Base-by-base conservation (phyloP, 2,329 filamentous ascomycete species). In the Aschersonia sp. region DNA sequence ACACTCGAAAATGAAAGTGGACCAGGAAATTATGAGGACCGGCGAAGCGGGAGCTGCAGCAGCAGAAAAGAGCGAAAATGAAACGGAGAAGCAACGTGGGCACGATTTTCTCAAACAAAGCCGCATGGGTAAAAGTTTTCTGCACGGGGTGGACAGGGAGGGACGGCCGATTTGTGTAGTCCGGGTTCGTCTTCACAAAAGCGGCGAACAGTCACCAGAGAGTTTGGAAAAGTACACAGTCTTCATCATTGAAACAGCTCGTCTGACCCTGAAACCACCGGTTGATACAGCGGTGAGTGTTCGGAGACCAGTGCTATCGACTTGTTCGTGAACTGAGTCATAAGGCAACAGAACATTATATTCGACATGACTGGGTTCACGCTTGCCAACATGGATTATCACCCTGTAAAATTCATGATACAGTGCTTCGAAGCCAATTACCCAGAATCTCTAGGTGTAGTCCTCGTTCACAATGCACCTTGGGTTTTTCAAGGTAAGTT, bases 341-440 rank as follows among this genome's bases (percentile, higher is more conserved):
- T 4, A n/a, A 41, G 14, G 14, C 9, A n/a, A 43, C 35, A 94
- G 86, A 92, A 86, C 41, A 79, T 98, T 53, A 69, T 98, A 44
- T 98, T 98, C 59, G 92, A 98, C 63, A 90, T 98, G 87, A 94
- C 86, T 6, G 79, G 83, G 52, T 97, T 97, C 63, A 85, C 84
- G 14, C 74, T 97, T 69, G 83, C 89, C 12, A 98, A 98, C 66
- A 97, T 98, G 92, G 92, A 98, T 64, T 97, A 97, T 63, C 79
- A 85, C 0, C 90, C 92, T 1, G 87, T 98, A 49, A 98, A 95
- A 60, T 98, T 97, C 68, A 95, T 98, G 84, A 95, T 98, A 65
- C 94, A 95, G 66, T 95, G 89, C 64, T 98, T 98, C 60, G 92
- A 98, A 68, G 92, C 92, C 50, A 97, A 98, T 63, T 98, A 97